Conservation (phyloP, 2,329 filamentous ascomycete species). For the Fusarium siculi region DNA sequence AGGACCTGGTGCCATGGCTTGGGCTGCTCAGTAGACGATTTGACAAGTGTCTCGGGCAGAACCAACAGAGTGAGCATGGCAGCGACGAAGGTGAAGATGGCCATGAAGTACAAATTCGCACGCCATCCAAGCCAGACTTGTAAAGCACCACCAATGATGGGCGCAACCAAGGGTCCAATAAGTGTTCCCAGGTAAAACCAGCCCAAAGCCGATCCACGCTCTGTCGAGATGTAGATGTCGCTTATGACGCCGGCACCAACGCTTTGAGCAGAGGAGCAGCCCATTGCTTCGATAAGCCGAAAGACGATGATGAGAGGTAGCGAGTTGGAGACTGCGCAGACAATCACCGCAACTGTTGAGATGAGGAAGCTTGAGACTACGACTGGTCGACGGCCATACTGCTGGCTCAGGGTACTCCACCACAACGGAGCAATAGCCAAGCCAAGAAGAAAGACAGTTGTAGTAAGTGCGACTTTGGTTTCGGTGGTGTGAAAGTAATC, state of each 20-base stretch:
- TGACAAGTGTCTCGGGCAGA: not conserved
- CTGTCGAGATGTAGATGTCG: constrained; percentile 12
- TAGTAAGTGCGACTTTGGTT: not conserved
- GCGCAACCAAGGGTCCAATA: constrained; percentile 5
- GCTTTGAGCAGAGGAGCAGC: not conserved
- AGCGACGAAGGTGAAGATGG: not conserved
- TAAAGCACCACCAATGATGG: not conserved
- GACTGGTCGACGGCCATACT: not conserved
- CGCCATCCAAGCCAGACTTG: constrained; percentile 1
- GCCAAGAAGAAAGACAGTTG: not conserved
- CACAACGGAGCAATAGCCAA: not conserved
- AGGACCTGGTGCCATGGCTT: not conserved
- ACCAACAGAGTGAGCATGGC: not conserved
- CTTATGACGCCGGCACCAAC: constrained; percentile 6
- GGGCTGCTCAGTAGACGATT: not conserved
- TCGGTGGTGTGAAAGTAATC: not conserved
- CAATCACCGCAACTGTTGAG: not conserved
- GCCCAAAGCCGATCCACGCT: constrained; percentile 8
- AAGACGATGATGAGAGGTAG: not conserved
- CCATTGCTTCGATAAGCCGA: not conserved
- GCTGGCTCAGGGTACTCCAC: constrained; percentile 1
- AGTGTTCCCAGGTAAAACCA: constrained; percentile 22
- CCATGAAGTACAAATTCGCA: not conserved
- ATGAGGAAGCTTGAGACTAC: not conserved
- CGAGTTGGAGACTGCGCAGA: not conserved